Conservation (phyloP, 441 rosid species). For the Theobroma grandiflorum region DNA sequence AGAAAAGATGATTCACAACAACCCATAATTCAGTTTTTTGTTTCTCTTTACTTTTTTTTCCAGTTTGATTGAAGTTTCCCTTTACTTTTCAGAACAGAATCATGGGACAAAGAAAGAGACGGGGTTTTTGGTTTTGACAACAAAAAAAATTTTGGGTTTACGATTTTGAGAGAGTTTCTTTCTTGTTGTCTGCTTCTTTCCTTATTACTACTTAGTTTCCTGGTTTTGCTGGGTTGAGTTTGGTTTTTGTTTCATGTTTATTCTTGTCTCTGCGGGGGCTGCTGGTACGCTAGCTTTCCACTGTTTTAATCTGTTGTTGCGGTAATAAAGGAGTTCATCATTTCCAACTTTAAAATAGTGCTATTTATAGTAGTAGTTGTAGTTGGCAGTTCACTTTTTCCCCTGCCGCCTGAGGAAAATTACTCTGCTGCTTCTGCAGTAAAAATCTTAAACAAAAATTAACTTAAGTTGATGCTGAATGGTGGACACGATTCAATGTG, state of each 20-base stretch:
- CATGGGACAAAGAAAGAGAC: conserved; percentile 11
- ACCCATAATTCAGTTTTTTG: conserved; percentile 55
- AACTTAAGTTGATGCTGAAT: too few relatives aligned
- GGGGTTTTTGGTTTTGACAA: conserved; percentile 1
- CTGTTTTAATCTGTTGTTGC: too few relatives aligned
- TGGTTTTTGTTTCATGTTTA: neutral
- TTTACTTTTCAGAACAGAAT: conserved; percentile 22
- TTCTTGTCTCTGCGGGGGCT: neutral
- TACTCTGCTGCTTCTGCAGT: neutral
- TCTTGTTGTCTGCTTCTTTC: neutral
- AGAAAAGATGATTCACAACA: conserved; percentile 74
- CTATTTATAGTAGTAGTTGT: neutral
- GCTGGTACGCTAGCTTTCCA: neutral
- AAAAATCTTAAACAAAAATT: neutral
- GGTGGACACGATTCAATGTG: too few relatives aligned
- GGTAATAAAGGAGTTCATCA: neutral
- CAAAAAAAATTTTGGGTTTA: neutral
- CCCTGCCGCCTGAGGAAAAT: neutral
- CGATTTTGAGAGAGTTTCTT: conserved; percentile 8
- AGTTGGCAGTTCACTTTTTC: neutral
- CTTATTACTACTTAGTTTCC: neutral
- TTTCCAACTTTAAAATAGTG: neutral
- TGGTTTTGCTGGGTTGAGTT: neutral
- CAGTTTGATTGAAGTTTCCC: conserved; percentile 3
- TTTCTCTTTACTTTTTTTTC: too few relatives aligned